These are phyloP conservation scores for Zymoseptoria pseudotritici DNA, from an alignment of 2,329 filamentous ascomycete species.

Conservation along the genomic window DNA sequence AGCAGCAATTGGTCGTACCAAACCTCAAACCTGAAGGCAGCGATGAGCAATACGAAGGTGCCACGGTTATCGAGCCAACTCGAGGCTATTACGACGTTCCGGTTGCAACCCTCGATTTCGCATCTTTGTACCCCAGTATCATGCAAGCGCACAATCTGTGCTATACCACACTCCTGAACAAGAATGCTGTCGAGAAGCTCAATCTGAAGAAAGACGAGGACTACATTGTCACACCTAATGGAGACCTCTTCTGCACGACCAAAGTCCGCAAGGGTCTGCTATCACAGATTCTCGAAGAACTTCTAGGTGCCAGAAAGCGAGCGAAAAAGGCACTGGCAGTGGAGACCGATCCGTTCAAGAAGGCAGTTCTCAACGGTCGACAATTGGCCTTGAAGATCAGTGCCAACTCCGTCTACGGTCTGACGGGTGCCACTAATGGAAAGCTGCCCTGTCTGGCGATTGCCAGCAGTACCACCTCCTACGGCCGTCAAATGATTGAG, in stretches of 20 bases:
- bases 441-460: constrained; percentile 93
- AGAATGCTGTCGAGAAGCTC: constrained; percentile 67
- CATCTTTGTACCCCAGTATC: constrained; percentile 95
- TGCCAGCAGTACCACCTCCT: constrained; percentile 93
- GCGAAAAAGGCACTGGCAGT: constrained; percentile 83
- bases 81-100: constrained; percentile 92
- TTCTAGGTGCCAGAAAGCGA: constrained; percentile 84
- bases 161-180: constrained; percentile 87
- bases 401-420: constrained; percentile 94
- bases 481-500: constrained; percentile 98
- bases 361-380: constrained; percentile 93
- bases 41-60: constrained; percentile 93
- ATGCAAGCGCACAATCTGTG: constrained; percentile 98
- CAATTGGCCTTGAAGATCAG: constrained; percentile 94
- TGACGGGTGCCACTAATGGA: constrained; percentile 91
- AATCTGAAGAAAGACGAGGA: constrained; percentile 79
- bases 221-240: constrained; percentile 93
- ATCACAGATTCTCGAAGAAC: constrained; percentile 90
- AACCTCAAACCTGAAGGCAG: constrained; percentile 63
- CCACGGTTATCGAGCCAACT: constrained; percentile 92
- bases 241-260: constrained; percentile 81
- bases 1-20: constrained; percentile 90
- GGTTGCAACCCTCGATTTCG: constrained; percentile 95
- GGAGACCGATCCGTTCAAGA: constrained; percentile 94
- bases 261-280: constrained; percentile 87